Evolutionary conservation across 2,329 filamentous ascomycete genomes (phyloP).

Genomic region (Lachnellula occidentalis): DNA sequence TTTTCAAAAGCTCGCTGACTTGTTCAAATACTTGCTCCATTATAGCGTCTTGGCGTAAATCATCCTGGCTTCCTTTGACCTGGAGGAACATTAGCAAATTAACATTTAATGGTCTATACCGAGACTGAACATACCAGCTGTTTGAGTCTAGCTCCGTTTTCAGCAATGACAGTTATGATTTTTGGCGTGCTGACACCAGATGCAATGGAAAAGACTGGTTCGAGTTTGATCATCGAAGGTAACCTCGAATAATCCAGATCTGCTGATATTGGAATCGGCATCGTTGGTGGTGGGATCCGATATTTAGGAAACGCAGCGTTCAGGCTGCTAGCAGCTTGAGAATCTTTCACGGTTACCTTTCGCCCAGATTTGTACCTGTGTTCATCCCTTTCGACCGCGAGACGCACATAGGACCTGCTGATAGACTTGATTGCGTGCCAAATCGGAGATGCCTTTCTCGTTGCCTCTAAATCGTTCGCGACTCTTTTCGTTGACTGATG

Average conservation of each 20-base stretch:
- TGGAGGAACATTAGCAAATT: constrained; percentile 29
- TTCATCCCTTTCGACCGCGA: constrained; percentile 61
- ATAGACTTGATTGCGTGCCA: constrained; percentile 72
- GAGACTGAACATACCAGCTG: constrained; percentile 57
- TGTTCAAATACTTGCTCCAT: constrained; percentile 99
- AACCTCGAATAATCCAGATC: constrained; percentile 71
- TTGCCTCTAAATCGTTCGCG: constrained; percentile 50
- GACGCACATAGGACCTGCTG: constrained; percentile 58
- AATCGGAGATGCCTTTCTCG: constrained; percentile 44
- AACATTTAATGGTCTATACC: background rate
- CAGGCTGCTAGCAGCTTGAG: constrained; percentile 56
- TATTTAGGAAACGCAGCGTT: constrained; percentile 57
- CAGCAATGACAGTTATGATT: constrained; percentile 76
- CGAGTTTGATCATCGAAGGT: constrained; percentile 68
- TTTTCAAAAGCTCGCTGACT: constrained; percentile 82
- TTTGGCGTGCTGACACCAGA: constrained; percentile 90
- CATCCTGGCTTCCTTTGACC: constrained; percentile 93
- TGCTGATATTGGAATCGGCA: constrained; percentile 71
- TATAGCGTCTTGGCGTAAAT: constrained; percentile 92
- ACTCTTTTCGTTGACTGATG: constrained; percentile 68
- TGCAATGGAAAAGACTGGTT: constrained; percentile 75
- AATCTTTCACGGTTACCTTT: constrained; percentile 59
- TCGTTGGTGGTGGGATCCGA: constrained; percentile 79
- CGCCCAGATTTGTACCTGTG: constrained; percentile 62
- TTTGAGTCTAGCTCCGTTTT: constrained; percentile 74